Conservation (phyloP, 2,329 filamentous ascomycete genomes). For the Teratosphaeria gauchensis region DNA sequence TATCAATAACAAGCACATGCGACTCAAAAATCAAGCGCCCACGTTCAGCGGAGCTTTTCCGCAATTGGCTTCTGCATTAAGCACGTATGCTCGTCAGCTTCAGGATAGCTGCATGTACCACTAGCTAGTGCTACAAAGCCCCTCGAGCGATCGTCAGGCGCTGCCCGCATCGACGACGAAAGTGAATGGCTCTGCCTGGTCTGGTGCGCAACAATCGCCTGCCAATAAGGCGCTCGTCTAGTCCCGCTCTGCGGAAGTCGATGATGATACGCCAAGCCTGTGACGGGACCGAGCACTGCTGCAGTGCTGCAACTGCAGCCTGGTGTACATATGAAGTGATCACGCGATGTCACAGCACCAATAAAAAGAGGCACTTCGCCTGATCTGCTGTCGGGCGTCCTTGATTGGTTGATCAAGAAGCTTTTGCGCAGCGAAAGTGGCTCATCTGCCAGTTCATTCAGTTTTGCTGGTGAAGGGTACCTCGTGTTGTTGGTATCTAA, state of each 20-base stretch:
- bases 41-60: neutral
- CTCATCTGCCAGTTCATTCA: neutral
- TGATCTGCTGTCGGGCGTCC: neutral
- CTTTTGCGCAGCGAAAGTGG: neutral
- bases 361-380: neutral
- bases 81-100: neutral
- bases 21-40: neutral
- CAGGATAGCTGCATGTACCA: neutral
- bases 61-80: neutral
- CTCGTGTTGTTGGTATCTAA: no score
- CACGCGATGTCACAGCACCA: neutral
- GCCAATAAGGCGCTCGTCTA: neutral
- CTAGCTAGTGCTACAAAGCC: neutral
- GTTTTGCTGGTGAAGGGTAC: no score
- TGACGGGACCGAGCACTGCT: neutral
- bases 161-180: neutral
- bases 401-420: neutral
- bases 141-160: neutral
- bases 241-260: neutral
- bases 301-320: neutral
- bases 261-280: neutral
- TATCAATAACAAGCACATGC: neutral
- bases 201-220: neutral
- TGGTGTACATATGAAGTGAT: neutral
- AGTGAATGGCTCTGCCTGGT: neutral